These are phyloP conservation scores for Barnettozyma sp. DNA, from an alignment of 805 yeast species.

Conservation along the genomic window DNA sequence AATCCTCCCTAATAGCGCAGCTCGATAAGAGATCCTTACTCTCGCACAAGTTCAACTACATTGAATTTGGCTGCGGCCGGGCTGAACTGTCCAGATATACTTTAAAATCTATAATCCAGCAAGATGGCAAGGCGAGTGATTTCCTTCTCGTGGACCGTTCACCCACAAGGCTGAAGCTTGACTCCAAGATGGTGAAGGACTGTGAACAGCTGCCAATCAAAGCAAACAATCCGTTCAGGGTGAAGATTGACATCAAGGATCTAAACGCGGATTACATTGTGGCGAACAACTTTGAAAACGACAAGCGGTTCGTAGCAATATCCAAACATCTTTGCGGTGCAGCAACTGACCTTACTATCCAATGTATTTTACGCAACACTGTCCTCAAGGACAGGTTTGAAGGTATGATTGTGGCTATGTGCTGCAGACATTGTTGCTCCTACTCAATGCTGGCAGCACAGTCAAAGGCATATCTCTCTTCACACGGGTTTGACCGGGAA, in stretches of 20 bases:
- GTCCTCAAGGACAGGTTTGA: constrained; percentile 27
- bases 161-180: constrained; percentile 71
- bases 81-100: constrained; percentile 74
- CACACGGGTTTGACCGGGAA: constrained; percentile 22
- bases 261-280: constrained; percentile 44
- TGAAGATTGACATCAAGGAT: constrained; percentile 78
- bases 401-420: constrained; percentile 81
- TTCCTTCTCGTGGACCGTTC: constrained; percentile 72
- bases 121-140: constrained; percentile 20
- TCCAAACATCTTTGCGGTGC: constrained; percentile 93
- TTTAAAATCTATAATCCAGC: constrained; percentile 26
- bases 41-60: constrained; percentile 30
- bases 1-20: constrained; percentile 71
- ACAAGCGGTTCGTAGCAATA: constrained; percentile 43
- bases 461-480: constrained; percentile 14
- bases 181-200: constrained; percentile 57
- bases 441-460: constrained; percentile 44
- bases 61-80: constrained; percentile 90
- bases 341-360: constrained; percentile 81
- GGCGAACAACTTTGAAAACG: constrained; percentile 18
- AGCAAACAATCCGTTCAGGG: constrained; percentile 39
- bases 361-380: constrained; percentile 45
- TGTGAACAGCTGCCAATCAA: constrained; percentile 22
- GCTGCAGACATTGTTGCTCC: constrained; percentile 82
- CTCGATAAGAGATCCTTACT: constrained; percentile 39